Evolutionary conservation across 495 filamentous ascomycete genomes (phyloP), one percentile per base, ranked within the genome.

Genomic region (Podospora comata): DNA sequence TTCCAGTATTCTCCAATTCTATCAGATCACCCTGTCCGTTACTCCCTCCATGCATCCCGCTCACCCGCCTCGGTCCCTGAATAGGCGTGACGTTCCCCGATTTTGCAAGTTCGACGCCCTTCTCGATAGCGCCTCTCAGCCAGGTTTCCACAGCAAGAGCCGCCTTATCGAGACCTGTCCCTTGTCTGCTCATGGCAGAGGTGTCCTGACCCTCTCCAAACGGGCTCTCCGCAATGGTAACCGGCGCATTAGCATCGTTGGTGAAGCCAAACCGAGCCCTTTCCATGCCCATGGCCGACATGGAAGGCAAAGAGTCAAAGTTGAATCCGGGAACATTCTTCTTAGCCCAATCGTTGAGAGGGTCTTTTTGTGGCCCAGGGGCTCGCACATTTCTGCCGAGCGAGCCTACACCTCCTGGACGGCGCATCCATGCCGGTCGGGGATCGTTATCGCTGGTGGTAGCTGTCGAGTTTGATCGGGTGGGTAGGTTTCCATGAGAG

Each of bases 121-220:
- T 28, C 44, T 68, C 70, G 53, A 90, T 91, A 65, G 94, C 86
- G 69, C 90, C 92, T 57, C 93, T 83, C 70, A 97, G 84, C 92
- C 95, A 99, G 6, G 89, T 88, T 77, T 97, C 94, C 32, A 99
- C 85, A 15, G 89, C 90, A 15, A 91, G 89, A 0, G 93, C 93
- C 2, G 96, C 87, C 65, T 92, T 91, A 72, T 97, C 94, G 5
- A 98, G 78, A 5, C 79, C 82, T 20, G 77, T 76, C 23, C 78
- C 78, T 56, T 80, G 78, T 9, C 70, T 65, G 34, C 71, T 72
- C 34, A 75, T 67, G 9, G 78, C 72, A 5, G 73, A 63, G 4
- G 72, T 75, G 32, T 79, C 80, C n/a, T 78, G 73, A 1, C 81
- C 79, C 5, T 81, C 78, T 32, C 81, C 80, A 44, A 81, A 81